Percentiles rank a stretch among this genome's conserved stretches.
Evolutionary conservation across 1,284 basidiomycete species (phyloP).

Genomic region (Rhodotorula mucilaginosa): DNA sequence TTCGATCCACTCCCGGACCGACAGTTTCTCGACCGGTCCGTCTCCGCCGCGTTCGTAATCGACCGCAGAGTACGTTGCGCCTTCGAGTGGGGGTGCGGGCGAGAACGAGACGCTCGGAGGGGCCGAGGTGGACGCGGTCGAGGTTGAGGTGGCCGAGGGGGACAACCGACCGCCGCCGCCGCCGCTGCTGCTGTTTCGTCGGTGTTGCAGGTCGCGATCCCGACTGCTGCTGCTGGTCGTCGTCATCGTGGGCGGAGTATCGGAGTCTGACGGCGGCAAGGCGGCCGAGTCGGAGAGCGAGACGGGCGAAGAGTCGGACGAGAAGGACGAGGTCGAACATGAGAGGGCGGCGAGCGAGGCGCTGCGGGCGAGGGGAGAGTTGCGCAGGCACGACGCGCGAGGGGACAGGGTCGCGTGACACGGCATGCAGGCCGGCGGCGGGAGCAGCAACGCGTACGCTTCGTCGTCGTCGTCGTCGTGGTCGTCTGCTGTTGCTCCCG

Average conservation of each 20-base stretch:
- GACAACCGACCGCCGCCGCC: conserved; percentile 8
- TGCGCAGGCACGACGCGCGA: conserved; percentile 20
- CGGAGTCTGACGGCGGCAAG: background rate
- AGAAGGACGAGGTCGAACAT: conserved; percentile 4
- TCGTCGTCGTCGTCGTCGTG: conserved; percentile 6
- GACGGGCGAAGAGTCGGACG: background rate
- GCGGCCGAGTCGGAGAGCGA: conserved; percentile 1
- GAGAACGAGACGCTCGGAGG: conserved; percentile 30
- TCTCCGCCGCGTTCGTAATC: conserved; percentile 36
- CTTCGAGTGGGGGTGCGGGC: conserved; percentile 10
- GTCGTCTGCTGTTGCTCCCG: background rate
- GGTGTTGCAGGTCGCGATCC: too few species aligned
- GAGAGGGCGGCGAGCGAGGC: conserved; percentile 9
- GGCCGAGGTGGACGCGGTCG: conserved; percentile 14
- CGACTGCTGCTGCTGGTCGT: background rate
- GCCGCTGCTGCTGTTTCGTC: conserved; percentile 1
- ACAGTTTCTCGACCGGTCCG: conserved; percentile 35
- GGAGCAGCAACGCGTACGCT: background rate
- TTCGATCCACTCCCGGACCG: conserved; percentile 39
- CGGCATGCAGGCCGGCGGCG: background rate
- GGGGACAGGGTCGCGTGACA: conserved; percentile 14
- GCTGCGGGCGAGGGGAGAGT: conserved; percentile 17
- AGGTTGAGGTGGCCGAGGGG: conserved; percentile 12
- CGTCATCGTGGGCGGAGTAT: background rate
- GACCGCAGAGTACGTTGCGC: conserved; percentile 25